Evolutionary conservation across 768 basidiomycete genomes (phyloP).

Genomic region (Pleurotus cornucopiae): DNA sequence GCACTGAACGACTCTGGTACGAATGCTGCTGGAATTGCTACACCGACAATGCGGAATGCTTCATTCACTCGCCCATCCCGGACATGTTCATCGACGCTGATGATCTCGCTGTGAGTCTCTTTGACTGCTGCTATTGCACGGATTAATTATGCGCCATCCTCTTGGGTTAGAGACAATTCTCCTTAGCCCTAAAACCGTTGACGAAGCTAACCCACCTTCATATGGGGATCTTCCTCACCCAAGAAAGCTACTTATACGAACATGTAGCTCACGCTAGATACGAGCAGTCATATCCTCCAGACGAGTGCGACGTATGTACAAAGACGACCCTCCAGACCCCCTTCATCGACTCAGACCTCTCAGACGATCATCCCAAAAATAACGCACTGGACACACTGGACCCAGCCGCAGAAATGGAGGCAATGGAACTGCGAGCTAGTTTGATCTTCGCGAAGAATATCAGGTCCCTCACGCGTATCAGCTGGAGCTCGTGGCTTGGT

Average conservation of each 20-base stretch:
- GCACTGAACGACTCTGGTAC: slow-evolving; percentile 52
- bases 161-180: slow-evolving; percentile 34
- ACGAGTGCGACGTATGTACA: slow-evolving; percentile 32
- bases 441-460: slow-evolving; percentile 40
- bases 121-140: neutral
- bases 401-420: slow-evolving; percentile 26
- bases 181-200: slow-evolving; percentile 40
- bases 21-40: slow-evolving; percentile 63
- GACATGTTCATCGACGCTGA: slow-evolving; percentile 37
- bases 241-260: slow-evolving; percentile 40
- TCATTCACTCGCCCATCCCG: slow-evolving; percentile 61
- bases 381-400: slow-evolving; percentile 7
- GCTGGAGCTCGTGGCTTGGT: slow-evolving; percentile 51
- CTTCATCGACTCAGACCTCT: slow-evolving; percentile 3
- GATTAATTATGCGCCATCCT: neutral
- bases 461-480: slow-evolving; percentile 36
- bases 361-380: neutral
- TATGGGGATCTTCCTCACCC: slow-evolving; percentile 62
- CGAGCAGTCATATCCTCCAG: slow-evolving; percentile 23
- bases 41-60: slow-evolving; percentile 52
- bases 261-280: slow-evolving; percentile 38
- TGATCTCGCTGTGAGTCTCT: slow-evolving; percentile 49
- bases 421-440: slow-evolving; percentile 44
- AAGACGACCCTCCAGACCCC: neutral
- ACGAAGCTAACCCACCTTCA: slow-evolving; percentile 44